These are phyloP conservation scores for Russula vinacea DNA, from an alignment of 768 basidiomycete species.

Conservation along the genomic window DNA sequence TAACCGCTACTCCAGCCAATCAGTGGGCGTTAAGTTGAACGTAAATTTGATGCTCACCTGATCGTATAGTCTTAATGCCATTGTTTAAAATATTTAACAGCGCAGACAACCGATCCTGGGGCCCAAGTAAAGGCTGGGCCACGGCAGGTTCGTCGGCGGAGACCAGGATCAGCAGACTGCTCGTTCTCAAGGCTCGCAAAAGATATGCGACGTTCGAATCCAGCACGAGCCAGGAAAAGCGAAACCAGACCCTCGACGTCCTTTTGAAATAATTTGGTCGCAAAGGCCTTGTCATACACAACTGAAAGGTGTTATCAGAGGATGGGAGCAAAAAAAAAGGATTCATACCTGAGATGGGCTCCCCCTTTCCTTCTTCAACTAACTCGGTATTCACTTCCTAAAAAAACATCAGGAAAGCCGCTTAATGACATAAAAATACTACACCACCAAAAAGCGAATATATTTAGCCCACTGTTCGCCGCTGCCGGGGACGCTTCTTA, in stretches of 20 bases:
- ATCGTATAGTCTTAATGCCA: slow-evolving; percentile 21
- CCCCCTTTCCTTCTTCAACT: slow-evolving; percentile 21
- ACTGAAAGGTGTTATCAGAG: slow-evolving; percentile 8
- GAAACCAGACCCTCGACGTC: slow-evolving; percentile 28
- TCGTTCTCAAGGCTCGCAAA: slow-evolving; percentile 10
- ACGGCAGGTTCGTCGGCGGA: slow-evolving; percentile 7
- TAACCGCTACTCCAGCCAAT: slow-evolving; percentile 45
- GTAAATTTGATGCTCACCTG: slow-evolving; percentile 4
- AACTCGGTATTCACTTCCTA: slow-evolving; percentile 14
- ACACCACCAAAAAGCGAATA: slow-evolving; percentile 62
- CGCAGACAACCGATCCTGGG: slow-evolving; percentile 49
- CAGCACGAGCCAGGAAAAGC: slow-evolving; percentile 27
- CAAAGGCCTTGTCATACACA: slow-evolving; percentile 25
- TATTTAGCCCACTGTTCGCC: slow-evolving; percentile 80
- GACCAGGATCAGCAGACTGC: slow-evolving; percentile 1
- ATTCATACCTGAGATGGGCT: slow-evolving; percentile 22
- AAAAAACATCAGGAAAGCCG: slow-evolving; percentile 1
- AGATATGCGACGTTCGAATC: slow-evolving; percentile 26
- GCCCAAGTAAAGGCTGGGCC: slow-evolving; percentile 32
- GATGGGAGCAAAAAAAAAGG: not conserved
- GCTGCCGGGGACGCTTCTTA: slow-evolving; percentile 68
- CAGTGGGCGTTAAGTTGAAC: not conserved
- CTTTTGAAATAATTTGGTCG: slow-evolving; percentile 24
- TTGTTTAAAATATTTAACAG: slow-evolving; percentile 45
- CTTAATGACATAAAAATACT: not conserved